Evolutionary conservation across 163 green algal species (phyloP).

Genomic region (Smithsoniella earleae): DNA sequence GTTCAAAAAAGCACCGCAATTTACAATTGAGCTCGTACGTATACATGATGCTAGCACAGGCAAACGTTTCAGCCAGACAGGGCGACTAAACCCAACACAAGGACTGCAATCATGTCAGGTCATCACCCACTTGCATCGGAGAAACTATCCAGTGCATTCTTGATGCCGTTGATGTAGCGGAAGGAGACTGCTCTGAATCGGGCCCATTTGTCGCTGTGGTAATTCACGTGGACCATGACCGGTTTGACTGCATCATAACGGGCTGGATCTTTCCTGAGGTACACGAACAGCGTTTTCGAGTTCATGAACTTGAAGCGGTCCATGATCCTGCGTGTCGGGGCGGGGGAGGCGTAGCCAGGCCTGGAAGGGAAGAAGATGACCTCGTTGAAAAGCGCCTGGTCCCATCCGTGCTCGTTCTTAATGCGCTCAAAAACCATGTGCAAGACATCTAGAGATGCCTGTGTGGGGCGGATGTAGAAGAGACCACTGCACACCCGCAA

Average conservation of each 20-base stretch:
- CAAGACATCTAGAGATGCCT: conserved; percentile 62
- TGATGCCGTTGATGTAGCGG: neutral
- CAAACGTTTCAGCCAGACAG: no score
- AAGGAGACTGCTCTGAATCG: neutral
- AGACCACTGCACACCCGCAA: conserved; percentile 44
- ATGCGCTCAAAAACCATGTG: conserved; percentile 57
- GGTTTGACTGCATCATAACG: conserved; percentile 40
- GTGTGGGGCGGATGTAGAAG: conserved; percentile 74
- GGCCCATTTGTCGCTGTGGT: conserved; percentile 58
- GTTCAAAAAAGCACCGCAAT: no score
- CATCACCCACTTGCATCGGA: neutral
- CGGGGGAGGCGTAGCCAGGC: conserved; percentile 7
- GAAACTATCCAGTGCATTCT: neutral
- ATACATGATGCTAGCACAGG: no score
- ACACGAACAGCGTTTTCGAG: conserved; percentile 53
- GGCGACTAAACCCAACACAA: neutral
- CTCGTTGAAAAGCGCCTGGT: conserved; percentile 85
- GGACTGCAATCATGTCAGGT: neutral
- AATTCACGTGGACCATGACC: conserved; percentile 62
- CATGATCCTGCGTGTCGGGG: conserved; percentile 39
- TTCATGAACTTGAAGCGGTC: conserved; percentile 55
- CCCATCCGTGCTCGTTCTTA: conserved; percentile 71
- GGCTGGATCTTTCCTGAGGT: conserved; percentile 36
- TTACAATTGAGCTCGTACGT: no score
- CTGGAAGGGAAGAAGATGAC: conserved; percentile 67